phyloP scores from a whole-genome alignment of 345 rosid species.

The Citrus trifoliata region DNA sequence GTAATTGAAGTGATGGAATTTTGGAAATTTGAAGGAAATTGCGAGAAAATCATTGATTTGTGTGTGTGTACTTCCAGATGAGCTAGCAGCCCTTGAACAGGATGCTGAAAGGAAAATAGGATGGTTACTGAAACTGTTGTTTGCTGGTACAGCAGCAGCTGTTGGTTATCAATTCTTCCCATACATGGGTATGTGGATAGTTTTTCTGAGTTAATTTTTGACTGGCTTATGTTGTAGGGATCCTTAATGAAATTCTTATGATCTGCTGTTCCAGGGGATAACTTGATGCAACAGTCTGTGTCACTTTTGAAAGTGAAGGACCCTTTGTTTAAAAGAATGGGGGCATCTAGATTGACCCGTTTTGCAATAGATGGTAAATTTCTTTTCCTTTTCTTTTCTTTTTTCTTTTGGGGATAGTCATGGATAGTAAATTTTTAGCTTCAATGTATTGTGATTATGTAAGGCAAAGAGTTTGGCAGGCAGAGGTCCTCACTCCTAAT shows the following conservation, averaged over 20 bases:
- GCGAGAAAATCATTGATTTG: background rate
- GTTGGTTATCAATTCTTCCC: constrained; percentile 85
- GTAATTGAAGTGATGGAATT: background rate
- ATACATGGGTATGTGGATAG: constrained; percentile 61
- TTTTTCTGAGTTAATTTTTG: background rate
- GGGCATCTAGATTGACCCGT: constrained; percentile 87
- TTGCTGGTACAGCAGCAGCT: constrained; percentile 70
- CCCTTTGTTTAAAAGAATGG: constrained; percentile 86
- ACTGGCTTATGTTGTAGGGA: constrained; percentile 1
- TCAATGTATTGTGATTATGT: background rate
- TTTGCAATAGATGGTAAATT: constrained; percentile 72
- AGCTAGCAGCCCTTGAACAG: constrained; percentile 57
- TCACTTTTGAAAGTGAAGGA: constrained; percentile 88
- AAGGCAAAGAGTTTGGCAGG: background rate
- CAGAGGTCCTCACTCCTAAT: background rate
- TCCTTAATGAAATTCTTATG: constrained; percentile 3
- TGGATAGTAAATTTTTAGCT: background rate
- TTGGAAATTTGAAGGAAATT: background rate
- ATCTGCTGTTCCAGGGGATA: constrained; percentile 61
- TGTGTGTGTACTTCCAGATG: constrained; percentile 38
- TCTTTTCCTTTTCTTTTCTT: background rate
- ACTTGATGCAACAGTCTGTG: constrained; percentile 73
- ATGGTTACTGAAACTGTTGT: constrained; percentile 74
- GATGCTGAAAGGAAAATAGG: constrained; percentile 87
- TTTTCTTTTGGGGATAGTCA: background rate